phyloP scores from a whole-genome alignment of 768 basidiomycete species.

The Phlegmacium glaucopus region DNA sequence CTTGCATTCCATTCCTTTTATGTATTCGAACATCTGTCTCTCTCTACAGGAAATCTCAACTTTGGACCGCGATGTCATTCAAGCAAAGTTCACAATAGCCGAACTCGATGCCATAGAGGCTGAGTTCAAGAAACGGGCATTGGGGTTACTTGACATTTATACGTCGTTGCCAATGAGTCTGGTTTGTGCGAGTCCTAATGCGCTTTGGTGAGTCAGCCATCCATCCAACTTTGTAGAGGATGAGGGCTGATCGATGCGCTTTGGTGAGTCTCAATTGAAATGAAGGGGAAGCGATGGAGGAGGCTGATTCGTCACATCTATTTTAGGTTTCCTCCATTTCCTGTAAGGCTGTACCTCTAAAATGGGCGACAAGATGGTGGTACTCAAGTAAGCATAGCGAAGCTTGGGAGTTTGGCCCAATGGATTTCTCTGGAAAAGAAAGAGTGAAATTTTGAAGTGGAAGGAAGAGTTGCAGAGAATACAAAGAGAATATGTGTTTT shows the following conservation, averaged over 20 bases:
- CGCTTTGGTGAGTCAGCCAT: background rate
- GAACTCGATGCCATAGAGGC: conserved; percentile 21
- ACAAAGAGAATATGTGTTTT: too few relatives aligned
- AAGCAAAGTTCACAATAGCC: conserved; percentile 19
- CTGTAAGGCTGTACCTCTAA: conserved; percentile 17
- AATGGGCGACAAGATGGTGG: conserved; percentile 20
- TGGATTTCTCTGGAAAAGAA: conserved; percentile 22
- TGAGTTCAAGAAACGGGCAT: conserved; percentile 14
- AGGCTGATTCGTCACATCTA: too few relatives aligned
- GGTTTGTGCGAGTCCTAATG: conserved; percentile 19
- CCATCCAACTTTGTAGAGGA: too few relatives aligned
- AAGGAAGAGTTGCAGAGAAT: too few relatives aligned
- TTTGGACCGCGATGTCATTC: conserved; percentile 19
- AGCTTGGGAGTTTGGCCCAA: conserved; percentile 29
- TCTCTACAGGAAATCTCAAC: conserved; percentile 25
- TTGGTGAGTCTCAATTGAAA: too few relatives aligned
- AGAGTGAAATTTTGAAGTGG: too few relatives aligned
- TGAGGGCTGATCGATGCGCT: too few relatives aligned
- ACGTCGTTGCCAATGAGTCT: conserved; percentile 19
- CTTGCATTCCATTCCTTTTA: background rate
- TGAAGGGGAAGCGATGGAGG: too few relatives aligned
- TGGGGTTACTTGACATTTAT: too few relatives aligned
- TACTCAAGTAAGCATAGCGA: conserved; percentile 22
- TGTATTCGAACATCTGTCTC: background rate
- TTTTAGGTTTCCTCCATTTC: conserved; percentile 25